These are phyloP conservation scores for Leptoxyphium fumago DNA, from an alignment of 2,329 filamentous ascomycete species.

Conservation along the genomic window DNA sequence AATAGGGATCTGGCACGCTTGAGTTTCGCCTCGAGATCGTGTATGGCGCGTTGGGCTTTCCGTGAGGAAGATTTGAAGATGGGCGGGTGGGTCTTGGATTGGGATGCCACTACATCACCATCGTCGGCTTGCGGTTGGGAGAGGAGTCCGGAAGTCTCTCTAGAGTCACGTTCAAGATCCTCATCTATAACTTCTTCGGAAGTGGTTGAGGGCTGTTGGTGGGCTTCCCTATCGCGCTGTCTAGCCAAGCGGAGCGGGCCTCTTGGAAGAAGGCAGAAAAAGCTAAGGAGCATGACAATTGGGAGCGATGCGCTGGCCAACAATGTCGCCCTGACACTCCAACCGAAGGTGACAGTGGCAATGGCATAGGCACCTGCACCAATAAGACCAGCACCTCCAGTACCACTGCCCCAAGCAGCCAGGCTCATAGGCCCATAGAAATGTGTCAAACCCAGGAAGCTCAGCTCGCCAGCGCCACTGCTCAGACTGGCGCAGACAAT, in stretches of 20 bases:
- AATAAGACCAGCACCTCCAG: constrained; percentile 72
- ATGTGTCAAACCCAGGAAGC: constrained; percentile 80
- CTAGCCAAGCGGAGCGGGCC: constrained; percentile 42
- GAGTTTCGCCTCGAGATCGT: constrained; percentile 28
- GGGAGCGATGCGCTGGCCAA: constrained; percentile 68
- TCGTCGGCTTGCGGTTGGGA: constrained; percentile 3
- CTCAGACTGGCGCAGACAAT: constrained; percentile 75
- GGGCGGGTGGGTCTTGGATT: constrained; percentile 10
- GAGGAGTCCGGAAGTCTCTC: constrained; percentile 23
- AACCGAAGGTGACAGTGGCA: constrained; percentile 63
- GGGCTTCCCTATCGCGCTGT: neutral
- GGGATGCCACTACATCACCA: constrained; percentile 11
- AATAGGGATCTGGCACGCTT: constrained; percentile 56
- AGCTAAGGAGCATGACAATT: constrained; percentile 67
- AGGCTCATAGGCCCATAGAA: constrained; percentile 81
- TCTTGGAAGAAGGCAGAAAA: constrained; percentile 66
- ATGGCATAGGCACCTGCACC: constrained; percentile 81
- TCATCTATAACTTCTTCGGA: constrained; percentile 19
- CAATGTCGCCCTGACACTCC: constrained; percentile 60
- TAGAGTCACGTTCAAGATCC: constrained; percentile 5
- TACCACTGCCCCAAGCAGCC: constrained; percentile 84
- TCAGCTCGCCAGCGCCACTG: constrained; percentile 76
- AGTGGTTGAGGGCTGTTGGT: constrained; percentile 15
- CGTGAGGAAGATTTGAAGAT: neutral
- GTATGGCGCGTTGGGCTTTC: constrained; percentile 1